Evolutionary conservation across 805 yeast species (phyloP), one percentile per base, ranked within the genome.

Genomic region (Starmerella floris): DNA sequence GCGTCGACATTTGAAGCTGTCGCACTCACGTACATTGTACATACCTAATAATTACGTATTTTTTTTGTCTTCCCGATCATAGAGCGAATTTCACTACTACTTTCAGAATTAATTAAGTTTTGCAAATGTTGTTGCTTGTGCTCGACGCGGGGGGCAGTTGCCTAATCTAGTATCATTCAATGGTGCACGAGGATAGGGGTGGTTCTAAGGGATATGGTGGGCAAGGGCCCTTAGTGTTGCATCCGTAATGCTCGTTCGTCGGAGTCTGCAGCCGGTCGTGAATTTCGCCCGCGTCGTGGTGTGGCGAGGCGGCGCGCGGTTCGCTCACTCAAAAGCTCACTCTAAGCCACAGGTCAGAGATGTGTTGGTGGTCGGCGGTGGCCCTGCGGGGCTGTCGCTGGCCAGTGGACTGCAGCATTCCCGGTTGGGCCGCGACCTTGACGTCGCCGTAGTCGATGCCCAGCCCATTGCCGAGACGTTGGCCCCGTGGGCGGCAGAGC

Each of bases 371-470:
- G 81, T 91, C 30, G 98, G 98, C 30, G 97, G 94, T 6, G 98
- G 98, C 0, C 95, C 97, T 1, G 97, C 97, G 1, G 98, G 98
- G 0, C 64, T 91, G 43, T 79, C 95, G 1, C 64, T 91, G 30
- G 77, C 91, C 4, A 72, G 94, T 0, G 93, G 94, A 0, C 62
- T 88, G 44, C 54, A 82, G 57, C 68, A 69, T 50, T 78, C 85
- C 1, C 75, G 79, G 2, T 58, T 68, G 19, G 72, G 94, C 3
- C 65, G 62, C 23, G 65, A 73, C 39, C 68, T 84, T 35, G 67
- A 68, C 36, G 72, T 88, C 38, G 72, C 77, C 0, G 63, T 91
- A 39, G 69, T 91, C 22, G 98, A 91, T 60, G 84, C 80, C 1
- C 70, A 73, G 37, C 72, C 73, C 46, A 58, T 88, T 22, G 42